Evolutionary conservation across 2,329 filamentous ascomycete genomes (phyloP).

Genomic region (Colletotrichum cereale): DNA sequence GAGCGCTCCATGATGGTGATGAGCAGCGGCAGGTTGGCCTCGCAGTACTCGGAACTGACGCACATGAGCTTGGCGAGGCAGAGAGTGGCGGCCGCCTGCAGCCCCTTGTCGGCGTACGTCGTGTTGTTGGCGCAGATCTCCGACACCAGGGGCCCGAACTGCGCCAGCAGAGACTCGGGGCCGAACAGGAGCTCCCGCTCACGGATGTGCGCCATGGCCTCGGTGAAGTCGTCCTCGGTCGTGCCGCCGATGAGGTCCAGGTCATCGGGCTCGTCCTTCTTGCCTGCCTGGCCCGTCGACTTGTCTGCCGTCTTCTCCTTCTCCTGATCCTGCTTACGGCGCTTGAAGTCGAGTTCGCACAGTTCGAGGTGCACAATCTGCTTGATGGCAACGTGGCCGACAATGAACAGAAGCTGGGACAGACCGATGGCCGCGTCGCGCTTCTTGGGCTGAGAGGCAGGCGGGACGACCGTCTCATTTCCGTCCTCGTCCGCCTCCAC

Average conservation of each 20-base stretch:
- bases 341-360: slow-evolving; percentile 98
- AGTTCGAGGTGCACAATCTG: slow-evolving; percentile 98
- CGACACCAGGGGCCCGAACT: slow-evolving; percentile 90
- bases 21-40: slow-evolving; percentile 89
- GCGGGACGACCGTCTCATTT: slow-evolving; percentile 44
- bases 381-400: slow-evolving; percentile 97
- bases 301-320: slow-evolving; percentile 66
- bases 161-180: slow-evolving; percentile 83
- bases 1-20: slow-evolving; percentile 99
- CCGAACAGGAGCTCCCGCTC: slow-evolving; percentile 88
- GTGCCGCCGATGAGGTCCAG: slow-evolving; percentile 97
- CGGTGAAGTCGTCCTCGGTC: slow-evolving; percentile 92
- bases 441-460: slow-evolving; percentile 61
- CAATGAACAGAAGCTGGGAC: slow-evolving; percentile 93
- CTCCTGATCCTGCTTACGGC: slow-evolving; percentile 90
- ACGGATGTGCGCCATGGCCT: slow-evolving; percentile 85
- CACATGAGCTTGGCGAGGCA: slow-evolving; percentile 99
- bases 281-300: slow-evolving; percentile 45
- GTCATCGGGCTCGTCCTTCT: slow-evolving; percentile 79
- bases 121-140: slow-evolving; percentile 98
- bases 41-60: slow-evolving; percentile 96
- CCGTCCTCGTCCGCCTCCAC: slow-evolving; percentile 44
- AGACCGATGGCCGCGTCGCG: slow-evolving; percentile 80
- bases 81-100: slow-evolving; percentile 93
- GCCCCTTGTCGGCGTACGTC: slow-evolving; percentile 86